These are phyloP conservation scores for Alternaria sp. DNA, from an alignment of 2,329 filamentous ascomycete species.

Conservation along the genomic window DNA sequence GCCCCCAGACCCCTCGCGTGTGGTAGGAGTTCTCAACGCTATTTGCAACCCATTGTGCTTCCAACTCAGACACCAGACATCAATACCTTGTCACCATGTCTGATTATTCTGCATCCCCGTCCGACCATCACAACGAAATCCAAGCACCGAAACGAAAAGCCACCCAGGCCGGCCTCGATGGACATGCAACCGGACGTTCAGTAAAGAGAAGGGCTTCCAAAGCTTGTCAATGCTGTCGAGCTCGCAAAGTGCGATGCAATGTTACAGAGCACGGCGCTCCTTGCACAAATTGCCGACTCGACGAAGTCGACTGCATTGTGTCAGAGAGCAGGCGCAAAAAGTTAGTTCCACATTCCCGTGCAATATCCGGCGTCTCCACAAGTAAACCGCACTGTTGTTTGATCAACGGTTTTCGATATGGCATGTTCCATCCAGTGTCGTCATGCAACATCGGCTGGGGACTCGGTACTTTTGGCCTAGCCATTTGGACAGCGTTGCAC, in stretches of 20 bases:
- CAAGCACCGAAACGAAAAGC: slow-evolving; percentile 66
- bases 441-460: slow-evolving; percentile 31
- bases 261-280: slow-evolving; percentile 86
- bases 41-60: slow-evolving; percentile 24
- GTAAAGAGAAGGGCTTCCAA: slow-evolving; percentile 89
- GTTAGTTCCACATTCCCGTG: slow-evolving; percentile 62
- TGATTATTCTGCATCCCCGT: slow-evolving; percentile 49
- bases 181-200: slow-evolving; percentile 59
- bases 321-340: slow-evolving; percentile 83
- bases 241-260: slow-evolving; percentile 92
- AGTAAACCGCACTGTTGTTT: slow-evolving; percentile 20
- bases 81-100: slow-evolving; percentile 44
- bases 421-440: slow-evolving; percentile 26
- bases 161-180: slow-evolving; percentile 64
- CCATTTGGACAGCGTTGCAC: slow-evolving; percentile 30
- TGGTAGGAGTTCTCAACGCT: slow-evolving; percentile 23
- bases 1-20: slow-evolving; percentile 40
- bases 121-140: slow-evolving; percentile 41
- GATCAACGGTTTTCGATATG: slow-evolving; percentile 13
- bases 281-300: slow-evolving; percentile 86
- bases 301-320: slow-evolving; percentile 76
- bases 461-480: slow-evolving; percentile 28
- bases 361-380: slow-evolving; percentile 32
- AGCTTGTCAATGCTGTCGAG: slow-evolving; percentile 87
- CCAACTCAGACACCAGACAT: slow-evolving; percentile 21